phyloP scores from a whole-genome alignment of 2,329 filamentous ascomycete species.

The Trichoderma harzianum region DNA sequence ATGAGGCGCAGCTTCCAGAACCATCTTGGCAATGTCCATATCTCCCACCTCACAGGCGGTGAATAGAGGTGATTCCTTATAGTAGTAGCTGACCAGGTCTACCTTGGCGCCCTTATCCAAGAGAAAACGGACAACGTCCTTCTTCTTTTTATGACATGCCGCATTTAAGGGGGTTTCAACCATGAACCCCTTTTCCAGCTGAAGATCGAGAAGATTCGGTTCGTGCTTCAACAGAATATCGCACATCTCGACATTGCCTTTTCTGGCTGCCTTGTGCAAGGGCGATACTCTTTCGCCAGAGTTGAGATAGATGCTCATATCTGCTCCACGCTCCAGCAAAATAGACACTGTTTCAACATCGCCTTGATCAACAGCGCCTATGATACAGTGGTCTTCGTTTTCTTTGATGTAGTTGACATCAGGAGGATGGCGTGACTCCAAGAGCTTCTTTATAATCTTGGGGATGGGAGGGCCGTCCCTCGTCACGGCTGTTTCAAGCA shows the following conservation, averaged over 20 bases:
- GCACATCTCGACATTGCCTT: slow-evolving; percentile 20
- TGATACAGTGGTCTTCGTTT: slow-evolving; percentile 15
- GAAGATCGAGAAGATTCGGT: slow-evolving; percentile 22
- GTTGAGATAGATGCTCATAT: slow-evolving; percentile 20
- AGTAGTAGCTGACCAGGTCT: slow-evolving; percentile 15
- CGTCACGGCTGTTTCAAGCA: slow-evolving; percentile 19
- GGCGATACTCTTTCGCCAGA: slow-evolving; percentile 15
- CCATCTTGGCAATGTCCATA: slow-evolving; percentile 20
- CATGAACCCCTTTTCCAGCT: slow-evolving; percentile 17
- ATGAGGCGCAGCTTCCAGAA: slow-evolving; percentile 22
- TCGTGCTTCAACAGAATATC: slow-evolving; percentile 23
- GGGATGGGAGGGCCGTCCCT: not conserved
- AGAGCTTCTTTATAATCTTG: slow-evolving; percentile 19
- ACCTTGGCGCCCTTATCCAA: slow-evolving; percentile 23
- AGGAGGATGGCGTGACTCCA: slow-evolving; percentile 21
- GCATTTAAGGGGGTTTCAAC: slow-evolving; percentile 22
- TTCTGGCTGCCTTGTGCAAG: slow-evolving; percentile 21
- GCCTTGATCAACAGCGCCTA: slow-evolving; percentile 6
- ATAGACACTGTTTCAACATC: slow-evolving; percentile 20
- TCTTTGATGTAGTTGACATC: slow-evolving; percentile 20
- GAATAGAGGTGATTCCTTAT: slow-evolving; percentile 22
- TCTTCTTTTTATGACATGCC: slow-evolving; percentile 19
- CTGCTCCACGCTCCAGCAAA: slow-evolving; percentile 23
- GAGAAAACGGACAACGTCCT: slow-evolving; percentile 20
- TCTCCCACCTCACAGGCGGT: slow-evolving; percentile 19